Evolutionary conservation across 169 alveolate genomes (phyloP), one percentile per base, ranked within the genome.

Genomic region (Theileria equi): DNA sequence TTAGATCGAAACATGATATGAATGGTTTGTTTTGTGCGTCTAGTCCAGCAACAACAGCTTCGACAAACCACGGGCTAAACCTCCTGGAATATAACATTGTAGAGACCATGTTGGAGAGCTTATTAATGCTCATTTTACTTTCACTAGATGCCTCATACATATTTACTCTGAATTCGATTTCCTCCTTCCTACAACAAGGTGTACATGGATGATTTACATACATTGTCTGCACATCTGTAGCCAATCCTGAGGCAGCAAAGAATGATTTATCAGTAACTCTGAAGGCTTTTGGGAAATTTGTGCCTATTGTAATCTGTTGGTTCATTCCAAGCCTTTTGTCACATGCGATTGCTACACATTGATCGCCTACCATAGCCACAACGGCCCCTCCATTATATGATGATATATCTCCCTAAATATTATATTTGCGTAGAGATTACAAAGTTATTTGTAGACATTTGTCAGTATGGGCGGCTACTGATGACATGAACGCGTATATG

Each of bases 361-460:
- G 90, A 19, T 95, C 84, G 47, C 99, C 99, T 13, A 92, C 84
- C 99, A 96, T 96, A n/a, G 98, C 99, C 63, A 96, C 90, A 47
- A 94, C 92, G 41, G 98, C 94, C 47, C 96, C 95, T 4, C 99
- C 99, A 81, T 96, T 96, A 88, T 95, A 96, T 54, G 88, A 80
- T 59, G 81, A 68, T 54, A 90, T 88, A 31, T 69, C 79, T n/a
- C 90, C 84, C 92, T 87, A 57, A 8, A 10, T 44, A 5, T 40
- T 17, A 3, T 19, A 52, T 44, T 23, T 41, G 32, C 48, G 21
- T 57, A 2, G 3, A 16, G 25, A 61, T 26, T 47, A 47, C 41
- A 26, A 21, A 54, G 21, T 2, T 11, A 54, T 44, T 25, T n/a
- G n/a, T n/a, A n/a, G n/a, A n/a, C n/a, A n/a, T n/a, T n/a, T n/a